phyloP scores from a whole-genome alignment of 2,329 filamentous ascomycete species.

The Neonectria faginata region DNA sequence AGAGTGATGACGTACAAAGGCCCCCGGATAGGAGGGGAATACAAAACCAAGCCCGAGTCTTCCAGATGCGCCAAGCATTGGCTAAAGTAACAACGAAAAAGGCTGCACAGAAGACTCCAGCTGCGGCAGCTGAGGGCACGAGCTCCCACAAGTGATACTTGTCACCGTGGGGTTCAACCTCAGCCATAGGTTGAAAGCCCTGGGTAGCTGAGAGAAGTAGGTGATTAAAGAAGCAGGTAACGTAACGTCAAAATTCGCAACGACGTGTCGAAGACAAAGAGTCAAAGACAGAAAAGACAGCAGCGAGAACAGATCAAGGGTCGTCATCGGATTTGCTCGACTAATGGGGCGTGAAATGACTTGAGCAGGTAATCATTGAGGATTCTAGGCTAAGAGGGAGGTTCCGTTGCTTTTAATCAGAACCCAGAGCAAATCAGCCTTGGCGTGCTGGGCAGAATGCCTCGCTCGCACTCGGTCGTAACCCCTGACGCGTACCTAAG shows the following conservation, averaged over 20 bases:
- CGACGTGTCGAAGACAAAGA: background rate
- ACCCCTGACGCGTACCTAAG: background rate
- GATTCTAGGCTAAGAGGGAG: background rate
- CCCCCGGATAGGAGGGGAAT: background rate
- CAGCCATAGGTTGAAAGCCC: background rate
- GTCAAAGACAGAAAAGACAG: background rate
- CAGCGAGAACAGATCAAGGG: background rate
- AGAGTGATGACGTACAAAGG: background rate
- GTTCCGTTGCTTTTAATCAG: background rate
- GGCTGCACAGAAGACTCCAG: background rate
- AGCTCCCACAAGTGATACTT: background rate
- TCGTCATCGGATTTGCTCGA: background rate
- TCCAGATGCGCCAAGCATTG: background rate
- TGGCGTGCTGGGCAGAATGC: background rate
- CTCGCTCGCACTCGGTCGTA: background rate
- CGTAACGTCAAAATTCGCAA: background rate
- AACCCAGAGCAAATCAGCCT: background rate
- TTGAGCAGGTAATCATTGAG: background rate
- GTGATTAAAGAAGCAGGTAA: background rate
- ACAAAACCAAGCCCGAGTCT: constrained; percentile 1
- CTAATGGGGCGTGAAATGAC: background rate
- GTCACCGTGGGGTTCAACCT: background rate
- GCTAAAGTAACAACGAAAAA: background rate
- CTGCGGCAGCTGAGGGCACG: background rate
- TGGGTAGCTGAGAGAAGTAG: background rate